These are phyloP conservation scores for Chrysanthemum lavandulifolium DNA, from an alignment of 129 eudicot genomes.

Conservation along the genomic window DNA sequence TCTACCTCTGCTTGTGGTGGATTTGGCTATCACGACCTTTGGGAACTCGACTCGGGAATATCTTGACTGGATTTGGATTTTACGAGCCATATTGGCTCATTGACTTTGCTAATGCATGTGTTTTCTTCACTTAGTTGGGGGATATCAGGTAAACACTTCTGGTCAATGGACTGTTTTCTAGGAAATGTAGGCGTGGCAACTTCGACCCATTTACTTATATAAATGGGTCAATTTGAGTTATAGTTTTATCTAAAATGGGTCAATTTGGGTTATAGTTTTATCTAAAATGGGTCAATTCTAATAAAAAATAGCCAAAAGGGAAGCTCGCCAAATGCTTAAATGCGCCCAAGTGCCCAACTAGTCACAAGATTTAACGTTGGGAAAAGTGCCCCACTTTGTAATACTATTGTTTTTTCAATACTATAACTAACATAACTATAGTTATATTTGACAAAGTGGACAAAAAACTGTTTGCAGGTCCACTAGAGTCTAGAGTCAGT, in stretches of 20 bases:
- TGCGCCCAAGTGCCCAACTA: too few species aligned
- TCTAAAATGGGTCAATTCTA: too few species aligned
- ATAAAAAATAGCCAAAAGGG: too few species aligned
- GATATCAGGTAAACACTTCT: slow-evolving; percentile 64
- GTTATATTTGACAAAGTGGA: too few species aligned
- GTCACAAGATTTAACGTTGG: too few species aligned
- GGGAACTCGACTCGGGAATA: slow-evolving; percentile 81
- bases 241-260: too few species aligned
- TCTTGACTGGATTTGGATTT: slow-evolving; percentile 82
- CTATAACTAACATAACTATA: too few species aligned
- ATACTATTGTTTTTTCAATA: too few species aligned
- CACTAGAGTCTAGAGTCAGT: too few species aligned
- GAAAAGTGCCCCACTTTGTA: too few species aligned
- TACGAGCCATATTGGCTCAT: slow-evolving; percentile 87
- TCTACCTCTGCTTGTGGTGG: slow-evolving; percentile 84
- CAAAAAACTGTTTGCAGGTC: too few species aligned
- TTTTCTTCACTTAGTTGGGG: slow-evolving; percentile 78
- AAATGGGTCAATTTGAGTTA: slow-evolving; percentile 1
- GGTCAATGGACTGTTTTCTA: background rate
- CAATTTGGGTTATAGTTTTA: background rate
- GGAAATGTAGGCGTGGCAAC: background rate
- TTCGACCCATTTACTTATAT: background rate
- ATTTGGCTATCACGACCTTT: slow-evolving; percentile 79
- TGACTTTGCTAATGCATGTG: slow-evolving; percentile 79
- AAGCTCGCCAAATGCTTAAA: too few species aligned